Percentiles rank a stretch among this genome's conserved stretches.
Conservation (phyloP, 192 early-diverging fungal species). For the Coemansia sp. region DNA sequence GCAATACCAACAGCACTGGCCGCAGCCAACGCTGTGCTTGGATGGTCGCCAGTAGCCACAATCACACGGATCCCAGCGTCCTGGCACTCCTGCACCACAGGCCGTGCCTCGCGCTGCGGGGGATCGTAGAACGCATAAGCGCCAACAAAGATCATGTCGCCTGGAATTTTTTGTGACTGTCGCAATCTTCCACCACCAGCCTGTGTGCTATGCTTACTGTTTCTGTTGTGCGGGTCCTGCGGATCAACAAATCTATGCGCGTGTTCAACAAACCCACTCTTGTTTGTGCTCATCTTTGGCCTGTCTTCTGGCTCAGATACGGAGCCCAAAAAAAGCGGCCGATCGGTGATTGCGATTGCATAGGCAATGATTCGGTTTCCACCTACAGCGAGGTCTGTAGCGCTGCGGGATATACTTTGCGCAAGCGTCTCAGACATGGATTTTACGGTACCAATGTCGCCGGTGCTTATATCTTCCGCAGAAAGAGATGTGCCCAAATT, state of each 20-base stretch:
- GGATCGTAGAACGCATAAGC: conserved; percentile 53
- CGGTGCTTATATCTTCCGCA: conserved; percentile 14
- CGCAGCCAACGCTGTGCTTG: conserved; percentile 43
- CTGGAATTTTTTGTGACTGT: conserved; percentile 10
- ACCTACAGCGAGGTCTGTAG: conserved; percentile 35
- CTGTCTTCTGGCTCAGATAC: background rate
- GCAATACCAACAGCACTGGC: conserved; percentile 40
- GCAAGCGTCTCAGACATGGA: conserved; percentile 18
- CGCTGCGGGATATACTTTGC: conserved; percentile 31
- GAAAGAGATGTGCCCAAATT: background rate
- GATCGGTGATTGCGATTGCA: conserved; percentile 39
- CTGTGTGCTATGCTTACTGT: background rate
- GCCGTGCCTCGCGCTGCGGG: conserved; percentile 40
- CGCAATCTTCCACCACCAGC: background rate
- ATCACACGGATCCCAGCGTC: conserved; percentile 51
- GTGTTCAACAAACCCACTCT: background rate
- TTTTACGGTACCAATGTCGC: conserved; percentile 16
- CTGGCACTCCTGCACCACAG: conserved; percentile 41
- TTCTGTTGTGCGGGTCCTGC: background rate
- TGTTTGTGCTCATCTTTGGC: background rate
- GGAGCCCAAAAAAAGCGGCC: conserved; percentile 23
- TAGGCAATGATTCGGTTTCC: conserved; percentile 47
- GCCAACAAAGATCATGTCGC: conserved; percentile 44
- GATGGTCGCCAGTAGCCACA: conserved; percentile 50
- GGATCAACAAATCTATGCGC: conserved; percentile 10